A percentile compares a stretch with the other conserved stretches of the same genome.
phyloP scores from a whole-genome alignment of 306 rosid genomes.

The Sechiopsis laciniata region DNA sequence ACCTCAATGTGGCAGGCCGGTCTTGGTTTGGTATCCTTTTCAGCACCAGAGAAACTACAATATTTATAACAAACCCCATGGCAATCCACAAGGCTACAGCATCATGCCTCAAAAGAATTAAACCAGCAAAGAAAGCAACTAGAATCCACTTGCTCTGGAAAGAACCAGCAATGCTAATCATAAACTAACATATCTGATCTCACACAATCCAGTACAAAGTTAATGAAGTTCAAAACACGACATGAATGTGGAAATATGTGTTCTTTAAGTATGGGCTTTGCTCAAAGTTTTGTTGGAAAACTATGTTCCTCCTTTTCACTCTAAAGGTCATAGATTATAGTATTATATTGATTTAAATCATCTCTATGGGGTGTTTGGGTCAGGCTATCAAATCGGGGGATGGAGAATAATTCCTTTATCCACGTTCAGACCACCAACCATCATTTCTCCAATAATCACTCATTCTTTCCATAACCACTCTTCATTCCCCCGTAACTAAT shows the following conservation, averaged over 20 bases:
- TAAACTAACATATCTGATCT: not conserved
- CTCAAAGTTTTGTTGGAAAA: not conserved
- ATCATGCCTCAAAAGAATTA: slow-evolving; percentile 76
- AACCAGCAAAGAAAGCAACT: slow-evolving; percentile 41
- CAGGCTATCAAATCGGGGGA: too few relatives aligned
- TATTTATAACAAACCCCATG: slow-evolving; percentile 60
- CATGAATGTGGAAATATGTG: not conserved
- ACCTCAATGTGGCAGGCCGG: slow-evolving; percentile 58
- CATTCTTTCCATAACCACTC: too few relatives aligned
- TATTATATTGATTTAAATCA: not conserved
- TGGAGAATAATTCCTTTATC: too few relatives aligned
- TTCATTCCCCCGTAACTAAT: too few relatives aligned
- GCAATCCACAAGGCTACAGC: slow-evolving; percentile 68
- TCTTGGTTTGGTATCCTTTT: slow-evolving; percentile 71
- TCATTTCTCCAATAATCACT: too few relatives aligned
- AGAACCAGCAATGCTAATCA: slow-evolving; percentile 19
- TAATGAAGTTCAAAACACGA: not conserved
- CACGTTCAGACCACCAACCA: too few relatives aligned
- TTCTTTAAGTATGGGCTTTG: not conserved
- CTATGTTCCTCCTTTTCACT: not conserved
- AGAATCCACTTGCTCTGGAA: slow-evolving; percentile 89
- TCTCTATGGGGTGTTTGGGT: too few relatives aligned
- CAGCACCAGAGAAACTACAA: slow-evolving; percentile 41
- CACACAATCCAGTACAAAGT: not conserved
- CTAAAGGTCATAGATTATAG: not conserved